phyloP scores from a whole-genome alignment of 257 asterid genomes.

The Rauvolfia tetraphylla region DNA sequence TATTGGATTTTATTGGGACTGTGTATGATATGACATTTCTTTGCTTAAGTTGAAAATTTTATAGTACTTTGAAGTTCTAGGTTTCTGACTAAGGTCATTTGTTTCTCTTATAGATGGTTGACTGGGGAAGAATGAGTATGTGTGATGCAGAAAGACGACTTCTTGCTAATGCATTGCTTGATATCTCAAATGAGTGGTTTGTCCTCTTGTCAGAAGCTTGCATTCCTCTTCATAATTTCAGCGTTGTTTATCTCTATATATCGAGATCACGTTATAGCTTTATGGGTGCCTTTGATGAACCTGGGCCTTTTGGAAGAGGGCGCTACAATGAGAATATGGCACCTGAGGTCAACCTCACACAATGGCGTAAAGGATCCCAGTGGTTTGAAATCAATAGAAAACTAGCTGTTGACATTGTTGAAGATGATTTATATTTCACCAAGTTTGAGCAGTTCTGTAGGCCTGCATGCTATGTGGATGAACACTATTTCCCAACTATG shows the following conservation, averaged over 20 bases:
- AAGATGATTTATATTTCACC: conserved; percentile 32
- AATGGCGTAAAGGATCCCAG: conserved; percentile 50
- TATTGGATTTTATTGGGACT: background rate
- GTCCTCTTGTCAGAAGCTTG: conserved; percentile 46
- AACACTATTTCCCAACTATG: conserved; percentile 59
- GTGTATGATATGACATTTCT: background rate
- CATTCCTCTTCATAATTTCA: conserved; percentile 41
- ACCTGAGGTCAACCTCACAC: conserved; percentile 33
- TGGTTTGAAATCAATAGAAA: conserved; percentile 45
- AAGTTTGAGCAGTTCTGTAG: conserved; percentile 42
- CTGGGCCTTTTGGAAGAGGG: conserved; percentile 43
- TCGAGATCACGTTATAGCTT: conserved; percentile 41
- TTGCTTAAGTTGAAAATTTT: background rate
- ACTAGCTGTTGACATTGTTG: conserved; percentile 36
- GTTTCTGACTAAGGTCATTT: background rate
- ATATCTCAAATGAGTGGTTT: conserved; percentile 45
- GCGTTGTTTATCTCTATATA: conserved; percentile 31
- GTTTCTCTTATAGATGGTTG: conserved; percentile 32
- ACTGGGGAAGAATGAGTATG: conserved; percentile 51
- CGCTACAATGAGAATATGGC: conserved; percentile 34
- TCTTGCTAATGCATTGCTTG: conserved; percentile 44
- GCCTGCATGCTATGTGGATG: conserved; percentile 45
- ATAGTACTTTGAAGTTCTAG: background rate
- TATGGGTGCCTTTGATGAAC: conserved; percentile 37
- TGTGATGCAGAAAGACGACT: conserved; percentile 53